Conservation (phyloP, 306 rosid genomes). For the Leucaena leucocephala region DNA sequence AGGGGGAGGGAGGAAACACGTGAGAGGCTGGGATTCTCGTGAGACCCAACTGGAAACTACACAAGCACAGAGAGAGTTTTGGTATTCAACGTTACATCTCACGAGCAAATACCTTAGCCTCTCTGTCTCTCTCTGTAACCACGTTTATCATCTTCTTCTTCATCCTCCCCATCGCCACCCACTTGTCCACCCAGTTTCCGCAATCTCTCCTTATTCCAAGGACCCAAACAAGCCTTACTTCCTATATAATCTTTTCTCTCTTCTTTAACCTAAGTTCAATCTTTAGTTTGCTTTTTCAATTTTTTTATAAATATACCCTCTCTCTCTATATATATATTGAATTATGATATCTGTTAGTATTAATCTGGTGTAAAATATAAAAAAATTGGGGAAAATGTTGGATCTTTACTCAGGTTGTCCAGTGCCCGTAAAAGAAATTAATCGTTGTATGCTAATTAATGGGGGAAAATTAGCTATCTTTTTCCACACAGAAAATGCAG, state of each 20-base stretch:
- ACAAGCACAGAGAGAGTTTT: not conserved
- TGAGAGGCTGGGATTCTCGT: conserved; percentile 67
- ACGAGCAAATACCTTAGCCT: conserved; percentile 14
- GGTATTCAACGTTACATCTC: conserved; percentile 37
- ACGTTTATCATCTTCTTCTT: conserved; percentile 29
- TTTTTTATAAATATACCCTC: not conserved
- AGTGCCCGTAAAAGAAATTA: too few species aligned
- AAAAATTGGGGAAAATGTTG: too few species aligned
- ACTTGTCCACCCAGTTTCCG: not conserved
- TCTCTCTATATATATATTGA: not conserved
- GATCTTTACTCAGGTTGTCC: too few species aligned
- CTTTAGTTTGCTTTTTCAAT: too few species aligned
- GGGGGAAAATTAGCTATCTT: too few species aligned
- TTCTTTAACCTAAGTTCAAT: too few species aligned
- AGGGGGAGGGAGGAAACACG: conserved; percentile 43
- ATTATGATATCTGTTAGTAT: not conserved
- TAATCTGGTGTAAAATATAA: too few species aligned
- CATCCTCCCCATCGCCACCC: not conserved
- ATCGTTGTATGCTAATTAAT: too few species aligned
- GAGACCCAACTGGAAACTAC: conserved; percentile 43
- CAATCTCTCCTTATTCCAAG: not conserved
- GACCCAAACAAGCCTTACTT: not conserved
- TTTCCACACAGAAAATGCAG: not conserved
- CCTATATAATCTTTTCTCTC: too few species aligned
- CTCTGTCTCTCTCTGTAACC: conserved; percentile 13